Evolutionary conservation across 163 green algal genomes (phyloP), one percentile per base, ranked within the genome.

Genomic region (Chlorella variabilis): DNA sequence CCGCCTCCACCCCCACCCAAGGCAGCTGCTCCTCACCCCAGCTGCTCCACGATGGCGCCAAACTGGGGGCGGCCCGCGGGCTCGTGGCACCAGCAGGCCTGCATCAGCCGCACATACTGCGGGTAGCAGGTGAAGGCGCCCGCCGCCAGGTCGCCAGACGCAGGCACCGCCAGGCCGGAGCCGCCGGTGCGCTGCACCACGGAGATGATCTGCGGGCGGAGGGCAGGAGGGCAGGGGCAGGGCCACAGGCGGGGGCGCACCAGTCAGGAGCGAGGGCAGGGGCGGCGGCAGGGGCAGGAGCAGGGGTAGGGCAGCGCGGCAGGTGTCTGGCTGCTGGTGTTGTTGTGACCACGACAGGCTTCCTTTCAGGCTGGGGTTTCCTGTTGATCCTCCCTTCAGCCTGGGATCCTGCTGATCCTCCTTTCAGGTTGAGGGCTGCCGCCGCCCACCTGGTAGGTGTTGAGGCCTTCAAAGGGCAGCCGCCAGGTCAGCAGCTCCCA

Each of bases 391-490:
- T n/a, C n/a, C n/a, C n/a, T n/a, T n/a, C n/a, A n/a, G n/a, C n/a
- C n/a, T n/a, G n/a, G n/a, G n/a, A n/a, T n/a, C n/a, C n/a, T n/a
- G n/a, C n/a, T n/a, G n/a, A n/a, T n/a, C 29, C 9, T 39, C 59
- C 15, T 15, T 41, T 25, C 29, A 25, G 2, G 59, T 27, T 67
- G 59, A 41, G 1, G 2, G 29, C 6, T 67, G 59, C 29, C 29
- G 8, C 62, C 2, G 62, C 20, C 48, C 17, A 48, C 74, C 87
- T 90, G 87, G 74, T 83, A 90, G 31, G 84, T 77, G 42, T 85
- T 85, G 23, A 89, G 63, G 29, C 83, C 74, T 54, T 83, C 81
- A 81, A 85, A 90, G 29, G 87, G 87, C 63, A 90, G 77, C 61
- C 84, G 66, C 87, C 87, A 90, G 9, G 81, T 87, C 18, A 80